Base-by-base conservation (phyloP, 192 early-diverging fungal genomes). In the Gaertneriomyces sp. region DNA sequence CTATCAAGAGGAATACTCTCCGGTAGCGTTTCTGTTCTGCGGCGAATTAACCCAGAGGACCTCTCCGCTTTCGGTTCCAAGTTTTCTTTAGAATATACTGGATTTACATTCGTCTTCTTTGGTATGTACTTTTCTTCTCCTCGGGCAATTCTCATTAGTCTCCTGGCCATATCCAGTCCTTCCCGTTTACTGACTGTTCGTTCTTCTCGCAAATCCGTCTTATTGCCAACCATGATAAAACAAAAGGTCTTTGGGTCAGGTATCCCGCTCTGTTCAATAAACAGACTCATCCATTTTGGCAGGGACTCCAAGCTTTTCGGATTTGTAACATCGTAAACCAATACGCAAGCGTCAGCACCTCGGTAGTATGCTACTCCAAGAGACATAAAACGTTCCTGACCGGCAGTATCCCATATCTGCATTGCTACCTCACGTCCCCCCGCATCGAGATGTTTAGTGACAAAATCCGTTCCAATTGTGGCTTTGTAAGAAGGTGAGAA, bases 381-480 rank as follows among this genome's bases (percentile, higher is more conserved):
- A 42, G 64, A 69, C 43, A 73, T 77, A 46, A 81, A 81, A 42
- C 78, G 61, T 46, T 79, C 78, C 57, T 80, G 74, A 70, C 73
- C 76, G n/a, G 78, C 78, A 11, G 78, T 80, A 62, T 80, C 78
- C 78, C 78, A 80, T 14, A 80, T 71, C 60, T 80, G 78, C 60
- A 80, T 52, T 7, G 47, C 20, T 19, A 76, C 68, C 25, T 44
- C 54, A 52, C 52, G 10, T 25, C 66, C 70, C 9, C 61, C 67
- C 8, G 67, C 46, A 10, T 63, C 60, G 17, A 75, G 58, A 6
- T 64, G 63, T 63, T 72, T 74, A 17, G 72, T 57, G 9, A 73
- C 60, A 66, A 80, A 80, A 61, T 80, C 78, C 1, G 66, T 60
- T 14, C 78, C 78, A 53, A 80, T 80, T 4, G 78, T 80, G 4